Evolutionary conservation across 208 protist genomes (phyloP), one percentile per base, ranked within the genome.

Genomic region (Leishmania tarentolae): DNA sequence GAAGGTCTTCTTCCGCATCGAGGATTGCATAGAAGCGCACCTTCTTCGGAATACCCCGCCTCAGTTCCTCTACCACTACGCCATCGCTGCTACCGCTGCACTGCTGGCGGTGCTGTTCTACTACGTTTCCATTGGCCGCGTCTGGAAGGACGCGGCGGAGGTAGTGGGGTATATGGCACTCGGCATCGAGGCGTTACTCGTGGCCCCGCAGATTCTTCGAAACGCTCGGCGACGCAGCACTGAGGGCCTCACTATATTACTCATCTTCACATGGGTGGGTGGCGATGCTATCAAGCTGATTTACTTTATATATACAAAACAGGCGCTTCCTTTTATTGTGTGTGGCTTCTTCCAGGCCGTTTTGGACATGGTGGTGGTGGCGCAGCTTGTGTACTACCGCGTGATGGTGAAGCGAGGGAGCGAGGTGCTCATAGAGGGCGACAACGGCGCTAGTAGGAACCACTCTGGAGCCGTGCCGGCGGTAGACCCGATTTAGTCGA

Each of bases 151-250:
- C 42, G 83, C 78, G 46, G 66, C 74, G 11, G 66, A 46, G 17
- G 76, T 94, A 37, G 86, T 96, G 21, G 94, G 94, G 24, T 97
- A 95, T 85, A 8, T 82, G 11, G 83, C 94, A 2, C 83, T 97
- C 17, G 82, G 86, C 46, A 85, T 95, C 35, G 92, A 97, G 78
- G 83, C 92, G 21, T 76, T 90, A 57, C 80, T 97, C 31, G 86
- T 95, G 40, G 3, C 94, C 15, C 94, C 94, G 46, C 94, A 97
- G 78, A 93, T 96, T 53, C 75, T 96, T n/a, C 87, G 82, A 21
- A 96, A 97, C 78, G 78, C 88, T 13, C 85, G 91, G n/a, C 85
- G 91, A 28, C 71, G 82, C 53, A 92, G 84, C 70, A 96, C 92
- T 3, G 76, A 91, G 57, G 94, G 94, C 4, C 82, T 97, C 9